Evolutionary conservation across 2,329 filamentous ascomycete species (phyloP), one percentile per base, ranked within the genome.

Genomic region (Fusarium sp.): DNA sequence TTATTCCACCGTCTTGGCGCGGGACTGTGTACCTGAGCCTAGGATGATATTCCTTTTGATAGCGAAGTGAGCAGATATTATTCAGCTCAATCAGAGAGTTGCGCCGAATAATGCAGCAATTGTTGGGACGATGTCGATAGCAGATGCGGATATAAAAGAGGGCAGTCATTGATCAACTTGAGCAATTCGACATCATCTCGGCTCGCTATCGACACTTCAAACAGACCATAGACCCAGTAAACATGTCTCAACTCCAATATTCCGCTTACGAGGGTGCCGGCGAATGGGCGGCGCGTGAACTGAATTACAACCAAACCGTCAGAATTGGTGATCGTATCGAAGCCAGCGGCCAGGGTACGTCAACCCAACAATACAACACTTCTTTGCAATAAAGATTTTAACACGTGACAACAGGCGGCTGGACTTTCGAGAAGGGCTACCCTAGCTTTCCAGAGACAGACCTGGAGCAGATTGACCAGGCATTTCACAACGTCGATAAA

Each of bases 401-500:
- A 64, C 7, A 3, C 4, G 0, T 9, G 3, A 10, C 1, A 5
- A 1, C 10, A 77, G 76, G 73, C 12, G 75, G 72, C 5, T 77
- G 75, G 71, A 56, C 69, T 1, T 59, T 58, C 1, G 19, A 59
- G 6, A 63, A 64, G 0, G 55, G 57, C 3, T 42, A 41, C 2
- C 28, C 78, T 75, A 44, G 67, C 70, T 72, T 82, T 41, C 53
- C 68, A 50, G 62, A 61, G 3, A 73, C 78, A 8, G 70, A 80
- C 31, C 74, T 76, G 31, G 73, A 73, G 0, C 74, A 83, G 49
- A 79, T 84, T 43, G 79, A 80, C 47, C 74, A 79, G 58, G 81
- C 84, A 0, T 87, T 88, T 64, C 67, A 69, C 0, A 88, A 87
- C 53, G 81, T 87, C 5, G 81, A 88, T 3, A 67, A 76, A 2